Base-by-base conservation (phyloP, 2,329 filamentous ascomycete species). In the Fusarium sp. region DNA sequence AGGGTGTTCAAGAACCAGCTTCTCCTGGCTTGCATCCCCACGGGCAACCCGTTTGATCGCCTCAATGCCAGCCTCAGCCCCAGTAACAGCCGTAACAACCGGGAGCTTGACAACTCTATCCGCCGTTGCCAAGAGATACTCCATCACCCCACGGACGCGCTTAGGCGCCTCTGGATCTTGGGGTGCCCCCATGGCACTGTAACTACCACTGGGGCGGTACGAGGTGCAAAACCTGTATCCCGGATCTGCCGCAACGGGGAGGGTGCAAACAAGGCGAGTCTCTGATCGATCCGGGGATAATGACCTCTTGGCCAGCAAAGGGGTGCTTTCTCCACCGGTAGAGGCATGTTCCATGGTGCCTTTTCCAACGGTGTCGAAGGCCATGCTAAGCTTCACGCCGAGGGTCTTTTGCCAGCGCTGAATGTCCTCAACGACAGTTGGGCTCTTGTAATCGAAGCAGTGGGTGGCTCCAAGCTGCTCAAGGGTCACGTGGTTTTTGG, bases 401-500 rank as follows among this genome's bases (percentile, higher is more conserved):
- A 47, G 22, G 2, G 14, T 6, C 22, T 47, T 47, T 47, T 47
- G 42, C 42, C 14, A 13, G 2, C 5, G 1, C 3, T 33, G 61
- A 11, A 73, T 70, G 4, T 73, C 66, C 1, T 45, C 16, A 1
- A 67, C 58, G 0, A 70, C 54, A 0, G 33, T 42, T 0, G 61
- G 0, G 0, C 52, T 63, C 8, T 42, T 27, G 2, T 73, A 73
- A 36, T 73, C 27, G n/a, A 73, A 67, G 1, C 31, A 36, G 0
- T 61, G 31, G 1, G 54, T 59, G 0, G 66, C 70, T 0, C 70
- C 70, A 4, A 73, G 36, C 1, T 22, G 13, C 27, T 36, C 45
- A 13, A 73, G 10, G 2, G 5, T 16, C 0, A 50, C 27, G 9
- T 73, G 70, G 0, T 73, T 73, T 6, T 70, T 50, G 0, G 58